Base-by-base conservation (phyloP, 495 filamentous ascomycete species). In the Tuber calosporum region DNA sequence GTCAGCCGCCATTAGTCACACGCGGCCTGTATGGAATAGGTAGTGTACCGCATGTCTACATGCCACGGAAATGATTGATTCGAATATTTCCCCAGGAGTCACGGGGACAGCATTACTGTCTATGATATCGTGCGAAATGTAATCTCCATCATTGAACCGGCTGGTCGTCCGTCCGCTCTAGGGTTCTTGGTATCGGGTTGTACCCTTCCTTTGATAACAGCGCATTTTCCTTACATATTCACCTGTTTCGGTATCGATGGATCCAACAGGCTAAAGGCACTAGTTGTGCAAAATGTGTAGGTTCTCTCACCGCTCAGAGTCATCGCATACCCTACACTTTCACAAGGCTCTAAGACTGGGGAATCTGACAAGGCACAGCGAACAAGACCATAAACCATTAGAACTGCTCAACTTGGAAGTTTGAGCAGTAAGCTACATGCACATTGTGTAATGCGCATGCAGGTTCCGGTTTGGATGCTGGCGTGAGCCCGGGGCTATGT, bases 51-150 rank as follows among this genome's bases (percentile, higher is more conserved):
- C n/a, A n/a, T 92, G 87, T 74, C 83, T 91, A 77, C 93, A 97
- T 77, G 90, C 93, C 38, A 93, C 92, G 26, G 93, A 97, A 76
- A 88, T 97, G 75, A 84, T 97, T 62, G 86, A 89, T 43, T 94
- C 93, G 83, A 97, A 97, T 73, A 71, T 89, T 45, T 66, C 74
- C 43, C 37, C 66, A 73, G 17, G 41, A 42, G 13, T 17, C 26
- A 30, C 30, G 9, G 17, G 4, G 13, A 34, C 13, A 34, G 19
- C 34, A 62, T 34, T 13, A 58, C 13, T 3, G 26, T 37, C 4
- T 69, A 22, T 36, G 4, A 30, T 41, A 73, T 48, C 6, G 7
- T 48, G 40, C 42, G 4, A 22, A 40, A 70, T 40, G 40, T 53
- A 17, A 34, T 34, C 53, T 30, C 26, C 26, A 17, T 13, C 6